A percentile compares a stretch with the other conserved stretches of the same genome.
phyloP scores from a whole-genome alignment of 208 protist genomes.

The Acanthamoeba sp. region DNA sequence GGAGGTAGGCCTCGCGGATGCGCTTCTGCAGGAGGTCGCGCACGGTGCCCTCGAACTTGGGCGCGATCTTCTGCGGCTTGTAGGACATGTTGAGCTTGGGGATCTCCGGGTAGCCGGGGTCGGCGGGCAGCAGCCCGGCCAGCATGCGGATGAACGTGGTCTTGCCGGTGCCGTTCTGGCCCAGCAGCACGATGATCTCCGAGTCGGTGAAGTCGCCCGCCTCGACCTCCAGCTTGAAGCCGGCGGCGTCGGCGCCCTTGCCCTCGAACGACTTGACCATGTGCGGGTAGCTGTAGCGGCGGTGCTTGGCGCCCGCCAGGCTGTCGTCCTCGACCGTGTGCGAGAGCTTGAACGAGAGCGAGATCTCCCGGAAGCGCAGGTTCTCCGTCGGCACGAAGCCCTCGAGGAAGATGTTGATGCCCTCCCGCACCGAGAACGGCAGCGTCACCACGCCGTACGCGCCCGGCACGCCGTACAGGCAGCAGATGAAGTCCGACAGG shows the following conservation, averaged over 20 bases:
- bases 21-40: conserved; percentile 97
- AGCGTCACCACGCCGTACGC: conserved; percentile 99
- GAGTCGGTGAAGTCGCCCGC: conserved; percentile 97
- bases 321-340: conserved; percentile 89
- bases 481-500: conserved; percentile 99
- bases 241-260: conserved; percentile 38
- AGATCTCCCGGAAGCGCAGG: conserved; percentile 98
- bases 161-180: conserved; percentile 99
- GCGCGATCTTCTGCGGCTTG: conserved; percentile 99
- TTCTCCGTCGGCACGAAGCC: conserved; percentile 99
- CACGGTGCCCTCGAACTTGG: conserved; percentile 98
- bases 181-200: conserved; percentile 99
- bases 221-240: conserved; percentile 96
- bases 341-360: conserved; percentile 97
- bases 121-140: conserved; percentile 75
- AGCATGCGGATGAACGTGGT: conserved; percentile 78
- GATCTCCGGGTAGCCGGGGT: conserved; percentile 89
- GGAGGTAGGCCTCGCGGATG: conserved; percentile 95
- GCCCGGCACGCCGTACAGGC: conserved; percentile 99
- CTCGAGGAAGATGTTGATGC: conserved; percentile 99
- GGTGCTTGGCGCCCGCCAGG: conserved; percentile 77
- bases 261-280: conserved; percentile 97
- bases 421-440: conserved; percentile 99
- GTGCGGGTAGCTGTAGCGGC: conserved; percentile 95
- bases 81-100: conserved; percentile 98